phyloP scores from a whole-genome alignment of 345 rosid species.

The Salix brachista region DNA sequence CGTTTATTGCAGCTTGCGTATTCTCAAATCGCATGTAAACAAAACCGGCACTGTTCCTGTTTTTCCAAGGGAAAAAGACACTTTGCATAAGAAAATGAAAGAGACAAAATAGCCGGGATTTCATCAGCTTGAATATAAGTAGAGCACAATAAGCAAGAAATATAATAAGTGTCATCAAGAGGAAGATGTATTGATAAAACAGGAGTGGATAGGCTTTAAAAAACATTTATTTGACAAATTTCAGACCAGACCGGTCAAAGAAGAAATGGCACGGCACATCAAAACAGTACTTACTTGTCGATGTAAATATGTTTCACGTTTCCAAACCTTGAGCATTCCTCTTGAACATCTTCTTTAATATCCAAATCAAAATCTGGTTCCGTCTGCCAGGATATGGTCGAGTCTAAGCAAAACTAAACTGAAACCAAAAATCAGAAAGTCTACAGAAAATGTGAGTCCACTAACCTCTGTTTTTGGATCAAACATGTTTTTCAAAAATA shows the following conservation, averaged over 20 bases:
- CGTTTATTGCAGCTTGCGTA: conserved; percentile 53
- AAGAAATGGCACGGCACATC: background rate
- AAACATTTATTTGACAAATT: background rate
- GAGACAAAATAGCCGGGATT: background rate
- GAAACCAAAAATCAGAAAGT: background rate
- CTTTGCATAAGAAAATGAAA: background rate
- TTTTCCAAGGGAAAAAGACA: conserved; percentile 1
- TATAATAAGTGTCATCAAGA: background rate
- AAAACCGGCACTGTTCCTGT: conserved; percentile 80
- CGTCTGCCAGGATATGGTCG: conserved; percentile 42
- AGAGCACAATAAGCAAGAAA: background rate
- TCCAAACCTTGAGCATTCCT: conserved; percentile 81
- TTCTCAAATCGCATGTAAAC: conserved; percentile 78
- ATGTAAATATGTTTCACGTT: conserved; percentile 65
- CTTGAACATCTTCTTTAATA: conserved; percentile 86
- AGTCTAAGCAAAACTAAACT: background rate
- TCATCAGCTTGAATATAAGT: background rate
- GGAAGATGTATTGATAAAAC: background rate
- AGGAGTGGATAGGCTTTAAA: background rate
- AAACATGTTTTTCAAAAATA: conserved; percentile 88
- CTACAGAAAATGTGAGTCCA: background rate
- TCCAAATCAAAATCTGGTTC: conserved; percentile 82
- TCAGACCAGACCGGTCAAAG: background rate
- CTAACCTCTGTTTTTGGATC: conserved; percentile 77
- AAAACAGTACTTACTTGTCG: conserved; percentile 56